phyloP scores from a whole-genome alignment of 192 early-diverging fungal species.

The Coemansia pectinata region DNA sequence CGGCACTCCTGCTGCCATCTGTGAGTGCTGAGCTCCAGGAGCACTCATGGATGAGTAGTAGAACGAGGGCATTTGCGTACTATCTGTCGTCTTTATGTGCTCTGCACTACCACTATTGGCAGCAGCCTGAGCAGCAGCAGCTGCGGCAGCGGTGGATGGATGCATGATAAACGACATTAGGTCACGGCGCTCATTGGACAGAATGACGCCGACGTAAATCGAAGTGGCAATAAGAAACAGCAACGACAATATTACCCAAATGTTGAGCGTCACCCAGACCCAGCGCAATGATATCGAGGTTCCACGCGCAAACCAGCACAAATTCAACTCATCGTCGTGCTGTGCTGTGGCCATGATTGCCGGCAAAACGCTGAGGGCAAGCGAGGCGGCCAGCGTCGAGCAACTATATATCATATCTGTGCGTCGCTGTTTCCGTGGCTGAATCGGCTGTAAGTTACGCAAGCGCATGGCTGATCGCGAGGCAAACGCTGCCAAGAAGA shows the following conservation, averaged over 20 bases:
- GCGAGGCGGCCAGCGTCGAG: conserved; percentile 15
- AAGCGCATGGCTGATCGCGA: conserved; percentile 36
- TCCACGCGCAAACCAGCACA: conserved; percentile 35
- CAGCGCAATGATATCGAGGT: conserved; percentile 26
- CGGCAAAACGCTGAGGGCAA: conserved; percentile 35
- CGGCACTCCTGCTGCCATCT: not conserved
- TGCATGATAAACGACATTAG: conserved; percentile 28
- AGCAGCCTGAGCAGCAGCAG: not conserved
- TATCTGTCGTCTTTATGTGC: not conserved
- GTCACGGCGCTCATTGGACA: conserved; percentile 44
- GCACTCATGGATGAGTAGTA: not conserved
- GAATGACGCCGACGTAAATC: conserved; percentile 29
- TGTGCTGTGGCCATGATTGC: conserved; percentile 27
- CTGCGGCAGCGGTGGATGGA: not conserved
- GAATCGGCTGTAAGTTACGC: conserved; percentile 30
- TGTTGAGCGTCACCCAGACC: conserved; percentile 48
- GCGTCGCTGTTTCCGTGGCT: conserved; percentile 13
- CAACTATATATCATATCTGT: conserved; percentile 22
- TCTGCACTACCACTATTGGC: not conserved
- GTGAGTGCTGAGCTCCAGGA: not conserved
- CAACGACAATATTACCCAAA: conserved; percentile 36
- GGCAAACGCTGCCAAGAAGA: conserved; percentile 37
- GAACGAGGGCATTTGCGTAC: not conserved
- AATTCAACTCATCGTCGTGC: conserved; percentile 17
- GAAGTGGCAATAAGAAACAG: conserved; percentile 37